Evolutionary conservation across 805 yeast species (phyloP).

Genomic region (Metschnikowia rubicola): DNA sequence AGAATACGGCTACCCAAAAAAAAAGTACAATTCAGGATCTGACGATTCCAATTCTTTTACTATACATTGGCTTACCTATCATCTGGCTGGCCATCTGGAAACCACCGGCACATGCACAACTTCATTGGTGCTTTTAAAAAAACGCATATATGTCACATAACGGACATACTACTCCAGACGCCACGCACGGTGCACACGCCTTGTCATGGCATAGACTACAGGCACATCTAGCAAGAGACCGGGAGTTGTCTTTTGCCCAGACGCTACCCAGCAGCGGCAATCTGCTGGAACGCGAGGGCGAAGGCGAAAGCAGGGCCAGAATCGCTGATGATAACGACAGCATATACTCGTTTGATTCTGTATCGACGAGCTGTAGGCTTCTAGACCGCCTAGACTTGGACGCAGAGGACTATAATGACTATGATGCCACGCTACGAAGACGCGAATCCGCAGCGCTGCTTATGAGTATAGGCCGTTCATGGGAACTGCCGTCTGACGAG

Average conservation of each 20-base stretch:
- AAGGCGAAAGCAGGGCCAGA: not conserved
- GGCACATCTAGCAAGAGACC: slow-evolving; percentile 13
- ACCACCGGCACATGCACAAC: no score
- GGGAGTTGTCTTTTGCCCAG: slow-evolving; percentile 5
- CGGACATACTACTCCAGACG: not conserved
- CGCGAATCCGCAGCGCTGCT: slow-evolving; percentile 17
- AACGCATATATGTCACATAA: slow-evolving; percentile 1
- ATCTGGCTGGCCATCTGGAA: no score
- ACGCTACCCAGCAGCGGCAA: not conserved
- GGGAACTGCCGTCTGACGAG: slow-evolving; percentile 26
- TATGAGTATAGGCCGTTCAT: slow-evolving; percentile 10
- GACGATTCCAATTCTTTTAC: no score
- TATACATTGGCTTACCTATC: no score
- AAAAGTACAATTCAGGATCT: no score
- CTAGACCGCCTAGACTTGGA: slow-evolving; percentile 28
- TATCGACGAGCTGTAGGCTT: slow-evolving; percentile 40
- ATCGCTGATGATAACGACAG: slow-evolving; percentile 28
- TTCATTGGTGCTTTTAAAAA: no score
- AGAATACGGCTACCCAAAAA: no score
- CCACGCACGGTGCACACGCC: not conserved
- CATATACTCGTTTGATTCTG: slow-evolving; percentile 43
- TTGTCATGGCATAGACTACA: slow-evolving; percentile 20
- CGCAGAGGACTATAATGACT: slow-evolving; percentile 15
- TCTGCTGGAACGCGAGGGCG: not conserved
- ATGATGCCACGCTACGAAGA: slow-evolving; percentile 13